A percentile compares a stretch with the other conserved stretches of the same genome.
Conservation (phyloP, 441 rosid species). For the Populus hybrid region DNA sequence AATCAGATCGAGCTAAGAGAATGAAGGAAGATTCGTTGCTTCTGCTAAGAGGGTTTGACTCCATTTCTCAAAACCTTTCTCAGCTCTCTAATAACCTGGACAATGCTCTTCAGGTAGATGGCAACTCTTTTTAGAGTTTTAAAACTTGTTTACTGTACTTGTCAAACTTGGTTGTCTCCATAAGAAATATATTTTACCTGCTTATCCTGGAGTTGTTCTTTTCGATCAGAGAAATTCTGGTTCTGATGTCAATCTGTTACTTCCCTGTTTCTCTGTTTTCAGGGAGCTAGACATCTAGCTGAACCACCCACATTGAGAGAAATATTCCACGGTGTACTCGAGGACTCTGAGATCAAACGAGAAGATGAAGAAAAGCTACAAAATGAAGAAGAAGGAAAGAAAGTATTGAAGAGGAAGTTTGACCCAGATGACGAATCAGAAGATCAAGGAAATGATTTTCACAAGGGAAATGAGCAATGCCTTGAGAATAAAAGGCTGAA, state of each 20-base stretch:
- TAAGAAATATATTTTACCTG: background rate
- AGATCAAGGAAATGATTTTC: conserved; percentile 30
- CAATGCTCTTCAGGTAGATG: conserved; percentile 71
- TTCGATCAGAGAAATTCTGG: background rate
- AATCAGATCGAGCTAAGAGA: conserved; percentile 39
- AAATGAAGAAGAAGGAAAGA: conserved; percentile 19
- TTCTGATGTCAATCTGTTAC: background rate
- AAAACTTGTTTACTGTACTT: background rate
- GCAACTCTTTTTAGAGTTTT: background rate
- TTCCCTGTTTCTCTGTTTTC: conserved; percentile 8
- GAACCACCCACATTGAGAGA: conserved; percentile 77
- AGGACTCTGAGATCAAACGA: conserved; percentile 30
- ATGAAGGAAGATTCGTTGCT: conserved; percentile 75
- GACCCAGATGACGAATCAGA: conserved; percentile 36
- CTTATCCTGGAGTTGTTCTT: background rate
- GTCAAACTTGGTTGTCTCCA: background rate
- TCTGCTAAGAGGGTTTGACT: conserved; percentile 81
- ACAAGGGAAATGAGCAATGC: conserved; percentile 35
- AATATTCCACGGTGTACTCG: conserved; percentile 47
- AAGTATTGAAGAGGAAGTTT: conserved; percentile 59
- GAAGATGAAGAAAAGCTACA: conserved; percentile 23
- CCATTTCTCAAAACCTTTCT: conserved; percentile 63
- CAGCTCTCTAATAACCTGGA: conserved; percentile 73
- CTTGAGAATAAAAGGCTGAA: conserved; percentile 47
- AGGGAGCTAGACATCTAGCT: conserved; percentile 81